These are phyloP conservation scores for Microthlaspi erraticum DNA, from an alignment of 345 rosid species.

Conservation along the genomic window DNA sequence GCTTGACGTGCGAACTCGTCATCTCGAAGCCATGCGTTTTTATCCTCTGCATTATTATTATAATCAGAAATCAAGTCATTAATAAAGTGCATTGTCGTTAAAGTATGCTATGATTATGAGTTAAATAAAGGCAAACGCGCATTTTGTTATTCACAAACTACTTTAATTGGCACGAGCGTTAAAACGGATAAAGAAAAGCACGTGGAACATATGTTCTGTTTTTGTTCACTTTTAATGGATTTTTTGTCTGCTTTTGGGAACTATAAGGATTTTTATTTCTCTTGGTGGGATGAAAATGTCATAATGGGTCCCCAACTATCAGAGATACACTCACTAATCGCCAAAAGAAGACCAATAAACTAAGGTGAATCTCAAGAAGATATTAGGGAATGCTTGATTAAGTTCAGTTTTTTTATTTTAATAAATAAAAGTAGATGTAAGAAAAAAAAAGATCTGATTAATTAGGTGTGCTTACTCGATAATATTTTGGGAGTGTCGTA, in stretches of 20 bases:
- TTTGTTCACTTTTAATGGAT: not conserved
- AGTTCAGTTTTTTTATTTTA: not conserved
- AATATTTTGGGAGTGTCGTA: constrained; percentile 82
- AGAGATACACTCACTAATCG: not conserved
- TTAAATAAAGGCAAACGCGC: constrained; percentile 27
- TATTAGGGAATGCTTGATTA: not conserved
- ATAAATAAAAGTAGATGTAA: not conserved
- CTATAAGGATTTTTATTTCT: not conserved
- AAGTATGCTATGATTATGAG: not conserved
- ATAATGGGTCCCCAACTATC: not conserved
- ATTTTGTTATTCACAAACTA: not conserved
- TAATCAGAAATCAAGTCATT: constrained; percentile 7
- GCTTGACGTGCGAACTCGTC: constrained; percentile 97
- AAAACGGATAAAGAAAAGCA: constrained; percentile 11
- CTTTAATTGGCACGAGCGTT: not conserved
- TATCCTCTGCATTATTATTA: constrained; percentile 73
- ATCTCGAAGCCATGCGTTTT: constrained; percentile 93
- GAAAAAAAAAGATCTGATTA: not conserved
- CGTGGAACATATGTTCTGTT: constrained; percentile 35
- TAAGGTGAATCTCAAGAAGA: not conserved
- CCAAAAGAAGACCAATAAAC: not conserved
- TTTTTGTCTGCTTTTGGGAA: constrained; percentile 11
- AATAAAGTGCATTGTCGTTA: not conserved
- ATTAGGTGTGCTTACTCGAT: constrained; percentile 64
- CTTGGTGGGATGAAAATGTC: not conserved